Percentiles rank a stretch among this genome's conserved stretches.
phyloP scores from a whole-genome alignment of 441 rosid genomes.

The Corymbia citriodora region DNA sequence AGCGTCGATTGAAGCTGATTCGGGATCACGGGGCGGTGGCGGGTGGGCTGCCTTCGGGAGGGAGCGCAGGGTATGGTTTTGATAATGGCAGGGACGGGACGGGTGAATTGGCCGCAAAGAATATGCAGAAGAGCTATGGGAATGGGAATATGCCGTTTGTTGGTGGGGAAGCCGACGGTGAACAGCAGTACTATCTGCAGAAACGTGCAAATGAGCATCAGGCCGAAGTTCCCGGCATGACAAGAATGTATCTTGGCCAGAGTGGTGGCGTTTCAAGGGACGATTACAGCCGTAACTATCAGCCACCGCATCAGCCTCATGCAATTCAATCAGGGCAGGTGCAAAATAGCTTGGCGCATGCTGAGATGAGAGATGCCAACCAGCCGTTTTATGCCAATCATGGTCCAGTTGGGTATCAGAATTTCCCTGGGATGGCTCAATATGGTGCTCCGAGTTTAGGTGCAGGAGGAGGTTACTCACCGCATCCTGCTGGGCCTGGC shows the following conservation, averaged over 20 bases:
- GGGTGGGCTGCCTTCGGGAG: not conserved
- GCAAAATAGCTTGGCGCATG: not conserved
- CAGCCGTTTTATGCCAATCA: not conserved
- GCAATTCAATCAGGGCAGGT: not conserved
- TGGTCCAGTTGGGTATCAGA: not conserved
- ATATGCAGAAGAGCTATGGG: constrained; percentile 10
- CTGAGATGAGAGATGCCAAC: not conserved
- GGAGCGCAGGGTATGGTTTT: not conserved
- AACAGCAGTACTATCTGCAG: not conserved
- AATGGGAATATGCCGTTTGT: not conserved
- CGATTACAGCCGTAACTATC: not conserved
- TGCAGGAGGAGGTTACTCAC: constrained; percentile 18
- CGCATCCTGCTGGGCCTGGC: not conserved
- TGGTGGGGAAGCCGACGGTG: not conserved
- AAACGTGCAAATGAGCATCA: not conserved
- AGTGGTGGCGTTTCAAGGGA: not conserved
- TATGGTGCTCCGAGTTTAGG: constrained; percentile 6
- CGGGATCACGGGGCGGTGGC: constrained; percentile 60
- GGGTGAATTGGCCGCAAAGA: constrained; percentile 8
- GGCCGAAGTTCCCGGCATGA: not conserved
- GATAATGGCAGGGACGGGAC: not conserved
- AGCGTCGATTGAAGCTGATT: constrained; percentile 79
- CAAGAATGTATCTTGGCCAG: not conserved
- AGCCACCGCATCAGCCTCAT: not conserved
- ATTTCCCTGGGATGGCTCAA: not conserved